Evolutionary conservation across 2,329 filamentous ascomycete genomes (phyloP).

Genomic region (Monilinia vaccinii-corymbosi): DNA sequence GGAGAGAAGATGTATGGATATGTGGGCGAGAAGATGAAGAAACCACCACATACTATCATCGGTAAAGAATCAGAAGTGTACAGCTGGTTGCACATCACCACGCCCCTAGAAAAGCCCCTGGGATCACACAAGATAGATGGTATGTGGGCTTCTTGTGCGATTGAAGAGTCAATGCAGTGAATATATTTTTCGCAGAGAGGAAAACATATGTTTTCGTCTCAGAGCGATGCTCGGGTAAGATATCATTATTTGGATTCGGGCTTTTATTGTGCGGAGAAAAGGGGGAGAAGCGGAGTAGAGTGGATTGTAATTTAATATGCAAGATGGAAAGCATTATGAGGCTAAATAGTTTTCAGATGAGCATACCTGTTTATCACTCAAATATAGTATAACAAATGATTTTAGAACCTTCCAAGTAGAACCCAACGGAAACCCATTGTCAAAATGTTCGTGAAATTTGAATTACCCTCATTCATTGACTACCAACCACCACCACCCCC

Average conservation of each 20-base stretch:
- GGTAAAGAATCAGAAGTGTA: not conserved
- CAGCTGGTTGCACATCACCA: not conserved
- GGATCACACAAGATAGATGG: too few relatives aligned
- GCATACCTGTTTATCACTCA: not conserved
- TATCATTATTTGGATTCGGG: not conserved
- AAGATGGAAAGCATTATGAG: not conserved
- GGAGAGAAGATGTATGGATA: not conserved
- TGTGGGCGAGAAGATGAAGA: not conserved
- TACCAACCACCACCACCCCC: constrained; percentile 21
- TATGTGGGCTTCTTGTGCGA: too few relatives aligned
- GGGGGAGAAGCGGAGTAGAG: not conserved
- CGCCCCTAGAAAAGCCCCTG: too few relatives aligned
- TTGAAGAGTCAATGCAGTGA: not conserved
- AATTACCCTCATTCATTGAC: not conserved
- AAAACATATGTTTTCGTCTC: not conserved
- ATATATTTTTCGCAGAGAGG: not conserved
- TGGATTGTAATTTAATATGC: not conserved
- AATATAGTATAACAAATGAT: not conserved
- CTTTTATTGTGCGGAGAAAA: not conserved
- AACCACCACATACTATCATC: not conserved
- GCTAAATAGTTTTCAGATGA: not conserved
- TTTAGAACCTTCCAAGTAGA: not conserved
- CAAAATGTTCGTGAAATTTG: not conserved
- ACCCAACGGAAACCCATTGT: not conserved
- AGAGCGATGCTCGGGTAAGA: not conserved